phyloP scores from a whole-genome alignment of 768 basidiomycete species.

The Serpula lacrymans region DNA sequence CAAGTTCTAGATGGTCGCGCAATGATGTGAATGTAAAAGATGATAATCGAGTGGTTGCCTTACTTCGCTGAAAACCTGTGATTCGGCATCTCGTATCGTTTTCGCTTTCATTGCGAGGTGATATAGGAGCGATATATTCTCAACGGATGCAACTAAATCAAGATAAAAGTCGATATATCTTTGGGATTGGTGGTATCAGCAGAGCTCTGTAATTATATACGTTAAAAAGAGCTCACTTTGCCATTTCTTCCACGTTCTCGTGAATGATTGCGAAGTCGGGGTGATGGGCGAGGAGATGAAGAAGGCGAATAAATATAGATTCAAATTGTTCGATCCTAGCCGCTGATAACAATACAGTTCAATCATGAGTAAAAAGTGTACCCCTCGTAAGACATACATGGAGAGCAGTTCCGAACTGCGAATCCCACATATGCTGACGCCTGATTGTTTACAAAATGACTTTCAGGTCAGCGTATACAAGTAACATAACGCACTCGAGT shows the following conservation, averaged over 20 bases:
- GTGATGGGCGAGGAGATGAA: conserved; percentile 90
- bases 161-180: conserved; percentile 92
- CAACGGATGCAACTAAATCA: conserved; percentile 67
- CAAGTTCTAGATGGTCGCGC: conserved; percentile 58
- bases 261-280: conserved; percentile 78
- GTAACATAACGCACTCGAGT: conserved; percentile 41
- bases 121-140: conserved; percentile 82
- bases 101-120: conserved; percentile 81
- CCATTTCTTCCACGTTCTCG: conserved; percentile 72
- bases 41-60: conserved; percentile 4
- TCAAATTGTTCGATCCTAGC: conserved; percentile 70
- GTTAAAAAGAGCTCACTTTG: conserved; percentile 54
- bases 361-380: neutral
- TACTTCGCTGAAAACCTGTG: conserved; percentile 69
- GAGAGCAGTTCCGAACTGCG: conserved; percentile 42
- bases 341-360: conserved; percentile 32
- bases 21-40: conserved; percentile 3
- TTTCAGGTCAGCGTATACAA: conserved; percentile 7
- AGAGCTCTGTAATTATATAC: neutral
- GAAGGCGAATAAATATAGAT: conserved; percentile 76
- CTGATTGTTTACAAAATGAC: conserved; percentile 43
- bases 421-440: conserved; percentile 55
- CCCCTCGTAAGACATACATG: conserved; percentile 31
- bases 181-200: conserved; percentile 5
- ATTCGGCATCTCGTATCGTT: conserved; percentile 78